Base-by-base conservation (phyloP, 2,329 filamentous ascomycete species). In the Hypoxylon sp. region DNA sequence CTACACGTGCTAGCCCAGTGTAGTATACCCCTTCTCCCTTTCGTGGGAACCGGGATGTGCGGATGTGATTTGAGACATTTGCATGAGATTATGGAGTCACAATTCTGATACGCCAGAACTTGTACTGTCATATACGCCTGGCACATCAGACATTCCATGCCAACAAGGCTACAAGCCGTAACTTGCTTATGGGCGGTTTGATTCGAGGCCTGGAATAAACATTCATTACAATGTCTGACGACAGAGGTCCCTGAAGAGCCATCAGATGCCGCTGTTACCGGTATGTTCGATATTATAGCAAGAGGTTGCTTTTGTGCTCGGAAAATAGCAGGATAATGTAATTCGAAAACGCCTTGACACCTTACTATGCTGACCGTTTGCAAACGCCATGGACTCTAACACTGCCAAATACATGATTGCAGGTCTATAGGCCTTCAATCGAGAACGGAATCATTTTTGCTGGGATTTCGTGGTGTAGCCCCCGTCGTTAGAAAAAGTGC, bases 401-500 rank as follows among this genome's bases (percentile, higher is more conserved):
- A 81, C 79, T 83, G 79, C 72, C 79, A 80, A 84, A 84, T 85
- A 87, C 84, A 86, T 82, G 80, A 81, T 80, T 75, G 68, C 66
- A 74, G 72, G 75, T 77, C 75, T 75, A 75, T 59, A 75, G 69
- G 72, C 72, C 72, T 72, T 74, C 58, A 72, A 78, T 74, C 68
- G 75, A 75, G 78, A 78, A 73, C 65, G 70, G 68, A 73, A 74
- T 69, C 67, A 69, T 63, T 69, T 69, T 75, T 71, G 69, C 67
- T 69, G 67, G 69, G 70, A 74, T 75, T 73, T 74, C 72, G 72
- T 74, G 69, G 72, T 75, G 66, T 69, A 65, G 69, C 72, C 74
- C 75, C 75, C 73, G 63, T 74, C 74, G 65, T 95, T 89, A 99
- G 86, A 99, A 98, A 88, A 99, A 99, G 87, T 99, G 96, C 75